Evolutionary conservation across 139 green algal genomes (phyloP).

Genomic region (Coelastrella sp.): DNA sequence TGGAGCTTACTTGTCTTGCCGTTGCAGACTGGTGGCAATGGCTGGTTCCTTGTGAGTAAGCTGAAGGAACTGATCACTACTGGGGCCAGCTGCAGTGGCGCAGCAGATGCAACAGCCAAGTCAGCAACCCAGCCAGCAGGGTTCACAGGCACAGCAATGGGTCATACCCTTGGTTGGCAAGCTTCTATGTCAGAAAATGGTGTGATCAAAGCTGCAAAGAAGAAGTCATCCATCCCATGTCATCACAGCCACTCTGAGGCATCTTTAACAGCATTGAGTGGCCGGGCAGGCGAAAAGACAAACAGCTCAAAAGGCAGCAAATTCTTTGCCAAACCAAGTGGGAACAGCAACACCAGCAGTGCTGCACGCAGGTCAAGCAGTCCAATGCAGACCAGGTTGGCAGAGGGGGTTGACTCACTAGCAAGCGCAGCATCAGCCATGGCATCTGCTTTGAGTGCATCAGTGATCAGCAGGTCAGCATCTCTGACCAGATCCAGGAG

Average conservation of each 20-base stretch:
- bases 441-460: conserved; percentile 7
- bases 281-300: background rate
- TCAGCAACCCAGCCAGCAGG: too few species aligned
- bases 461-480: background rate
- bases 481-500: background rate
- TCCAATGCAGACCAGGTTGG: background rate
- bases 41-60: conserved; percentile 47
- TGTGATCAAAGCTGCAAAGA: background rate
- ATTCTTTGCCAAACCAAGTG: too few species aligned
- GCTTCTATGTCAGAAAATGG: background rate
- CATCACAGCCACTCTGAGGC: background rate
- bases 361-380: background rate
- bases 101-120: background rate
- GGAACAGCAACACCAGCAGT: background rate
- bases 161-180: background rate
- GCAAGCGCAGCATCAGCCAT: conserved; percentile 15
- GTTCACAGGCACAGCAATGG: background rate
- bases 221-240: background rate
- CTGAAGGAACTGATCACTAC: conserved; percentile 42
- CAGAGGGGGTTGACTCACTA: background rate
- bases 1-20: background rate
- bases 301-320: conserved; percentile 6
- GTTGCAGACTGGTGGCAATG: conserved; percentile 52
- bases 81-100: background rate
- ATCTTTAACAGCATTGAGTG: background rate